Evolutionary conservation across 768 basidiomycete species (phyloP).

Genomic region (Tylopilus sp.): DNA sequence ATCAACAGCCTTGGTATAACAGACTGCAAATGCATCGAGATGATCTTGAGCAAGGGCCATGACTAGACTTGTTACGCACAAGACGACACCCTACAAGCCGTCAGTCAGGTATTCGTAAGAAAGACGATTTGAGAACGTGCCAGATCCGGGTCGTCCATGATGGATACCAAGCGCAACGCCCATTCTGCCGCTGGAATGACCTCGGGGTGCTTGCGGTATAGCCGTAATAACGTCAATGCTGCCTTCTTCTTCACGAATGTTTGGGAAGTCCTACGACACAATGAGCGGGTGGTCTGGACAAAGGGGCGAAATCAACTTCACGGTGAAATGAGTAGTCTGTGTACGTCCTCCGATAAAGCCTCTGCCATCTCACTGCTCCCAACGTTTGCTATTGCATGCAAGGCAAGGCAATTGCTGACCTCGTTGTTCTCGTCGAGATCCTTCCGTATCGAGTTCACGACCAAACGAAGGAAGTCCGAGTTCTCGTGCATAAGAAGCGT

Average conservation of each 20-base stretch:
- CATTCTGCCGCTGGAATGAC: conserved; percentile 93
- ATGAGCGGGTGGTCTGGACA: conserved; percentile 13
- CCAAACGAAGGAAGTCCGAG: conserved; percentile 91
- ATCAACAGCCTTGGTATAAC: conserved; percentile 93
- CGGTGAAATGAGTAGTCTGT: conserved; percentile 93
- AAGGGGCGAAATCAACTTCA: conserved; percentile 35
- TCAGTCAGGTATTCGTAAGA: background rate
- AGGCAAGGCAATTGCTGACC: conserved; percentile 90
- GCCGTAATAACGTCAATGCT: conserved; percentile 83
- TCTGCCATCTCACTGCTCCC: conserved; percentile 99
- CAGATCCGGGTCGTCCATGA: conserved; percentile 93
- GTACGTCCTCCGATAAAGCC: conserved; percentile 88
- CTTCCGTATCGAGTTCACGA: conserved; percentile 97
- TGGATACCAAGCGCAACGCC: conserved; percentile 90
- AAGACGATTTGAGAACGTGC: conserved; percentile 37
- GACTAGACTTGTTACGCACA: conserved; percentile 90
- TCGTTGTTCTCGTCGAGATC: conserved; percentile 94
- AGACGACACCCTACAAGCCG: conserved; percentile 74
- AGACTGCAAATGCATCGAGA: conserved; percentile 85
- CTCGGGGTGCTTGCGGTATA: conserved; percentile 95
- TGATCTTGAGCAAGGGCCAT: conserved; percentile 94
- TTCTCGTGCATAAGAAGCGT: conserved; percentile 99
- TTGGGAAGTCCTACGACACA: conserved; percentile 71
- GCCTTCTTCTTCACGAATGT: conserved; percentile 99
- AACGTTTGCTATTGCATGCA: conserved; percentile 98